A percentile compares a stretch with the other conserved stretches of the same genome.
These are phyloP conservation scores for Adansonia madagascariensis DNA, from an alignment of 441 rosid species.

Conservation along the genomic window DNA sequence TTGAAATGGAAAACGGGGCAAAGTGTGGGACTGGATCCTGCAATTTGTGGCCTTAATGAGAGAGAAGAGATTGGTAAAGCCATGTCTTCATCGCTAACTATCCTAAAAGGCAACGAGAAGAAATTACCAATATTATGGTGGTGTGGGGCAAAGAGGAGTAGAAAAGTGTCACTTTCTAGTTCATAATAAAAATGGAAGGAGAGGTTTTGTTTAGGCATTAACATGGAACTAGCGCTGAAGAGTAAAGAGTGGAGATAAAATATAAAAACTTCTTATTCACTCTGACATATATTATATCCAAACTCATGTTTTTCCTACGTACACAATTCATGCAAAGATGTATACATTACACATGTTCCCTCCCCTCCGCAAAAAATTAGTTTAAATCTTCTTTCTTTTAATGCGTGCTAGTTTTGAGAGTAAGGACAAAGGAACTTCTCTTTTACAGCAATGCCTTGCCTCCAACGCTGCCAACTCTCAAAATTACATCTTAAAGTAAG, in stretches of 20 bases:
- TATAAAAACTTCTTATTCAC: neutral
- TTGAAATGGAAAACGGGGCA: neutral
- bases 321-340: conserved; percentile 20
- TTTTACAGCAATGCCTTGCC: neutral
- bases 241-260: conserved; percentile 16
- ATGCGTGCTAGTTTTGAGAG: neutral
- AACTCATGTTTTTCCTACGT: conserved; percentile 29
- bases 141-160: conserved; percentile 10
- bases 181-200: neutral
- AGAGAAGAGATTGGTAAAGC: conserved; percentile 23
- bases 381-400: neutral
- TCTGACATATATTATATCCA: conserved; percentile 26
- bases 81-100: conserved; percentile 14
- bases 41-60: conserved; percentile 10
- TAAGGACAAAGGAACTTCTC: conserved; percentile 17
- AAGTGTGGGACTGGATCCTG: conserved; percentile 23
- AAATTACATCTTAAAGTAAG: too few species aligned
- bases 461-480: neutral
- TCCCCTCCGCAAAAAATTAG: conserved; percentile 19
- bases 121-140: neutral
- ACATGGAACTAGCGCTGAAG: conserved; percentile 22
- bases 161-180: conserved; percentile 33
- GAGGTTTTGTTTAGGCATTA: conserved; percentile 23
- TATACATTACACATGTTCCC: conserved; percentile 1
- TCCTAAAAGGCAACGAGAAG: neutral